Percentiles rank a stretch among this genome's conserved stretches.
Conservation (phyloP, 345 rosid species). For the Syzygium grande region DNA sequence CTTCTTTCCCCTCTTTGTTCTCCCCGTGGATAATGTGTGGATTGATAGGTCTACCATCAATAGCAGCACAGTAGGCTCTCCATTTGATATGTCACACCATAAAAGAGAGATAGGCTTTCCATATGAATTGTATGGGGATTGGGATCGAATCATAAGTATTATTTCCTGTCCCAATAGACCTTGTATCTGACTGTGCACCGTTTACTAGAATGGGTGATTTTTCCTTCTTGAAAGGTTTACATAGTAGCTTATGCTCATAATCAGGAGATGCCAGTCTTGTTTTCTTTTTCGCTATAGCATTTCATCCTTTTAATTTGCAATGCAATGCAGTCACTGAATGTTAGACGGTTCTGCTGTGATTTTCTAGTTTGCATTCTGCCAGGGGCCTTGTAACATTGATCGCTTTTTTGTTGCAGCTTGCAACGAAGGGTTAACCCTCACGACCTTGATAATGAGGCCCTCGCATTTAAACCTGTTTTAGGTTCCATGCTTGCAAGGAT, state of each 20-base stretch:
- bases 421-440: slow-evolving; percentile 72
- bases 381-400: not conserved
- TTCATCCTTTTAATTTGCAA: not conserved
- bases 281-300: not conserved
- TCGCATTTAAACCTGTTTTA: slow-evolving; percentile 79
- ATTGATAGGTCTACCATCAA: not conserved
- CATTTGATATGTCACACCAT: not conserved
- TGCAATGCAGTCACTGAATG: not conserved
- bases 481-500: slow-evolving; percentile 91
- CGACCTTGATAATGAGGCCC: slow-evolving; percentile 89
- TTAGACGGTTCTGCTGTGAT: not conserved
- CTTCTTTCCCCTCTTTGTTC: not conserved
- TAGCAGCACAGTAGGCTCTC: not conserved
- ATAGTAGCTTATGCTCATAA: not conserved
- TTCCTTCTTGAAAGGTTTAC: not conserved
- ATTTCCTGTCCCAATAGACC: not conserved
- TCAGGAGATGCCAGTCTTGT: not conserved
- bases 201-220: not conserved
- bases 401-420: slow-evolving; percentile 41
- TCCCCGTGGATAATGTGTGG: not conserved
- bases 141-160: not conserved
- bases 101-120: not conserved
- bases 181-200: not conserved
- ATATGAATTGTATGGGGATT: not conserved
- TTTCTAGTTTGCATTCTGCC: not conserved